Evolutionary conservation across 495 filamentous ascomycete species (phyloP), one percentile per base, ranked within the genome.

Genomic region (Massariosphaeria phaeospora): DNA sequence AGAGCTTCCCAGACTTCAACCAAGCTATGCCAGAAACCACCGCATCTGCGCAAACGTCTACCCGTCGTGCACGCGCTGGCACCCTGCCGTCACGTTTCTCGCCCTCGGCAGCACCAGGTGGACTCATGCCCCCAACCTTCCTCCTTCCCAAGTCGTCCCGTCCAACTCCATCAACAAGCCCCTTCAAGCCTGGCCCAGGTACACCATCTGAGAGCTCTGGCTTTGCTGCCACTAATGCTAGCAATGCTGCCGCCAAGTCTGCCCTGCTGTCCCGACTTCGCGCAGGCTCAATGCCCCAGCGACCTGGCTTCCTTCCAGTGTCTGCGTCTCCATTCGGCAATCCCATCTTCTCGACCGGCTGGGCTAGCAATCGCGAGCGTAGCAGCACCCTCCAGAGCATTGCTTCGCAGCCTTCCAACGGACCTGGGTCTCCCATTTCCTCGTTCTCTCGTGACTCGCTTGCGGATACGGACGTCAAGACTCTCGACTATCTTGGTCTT

Each of bases 81-180:
- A 98, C 93, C n/a, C 84, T 98, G 18, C 93, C 93, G 25, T 98
- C 93, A 30, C 83, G 90, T 52, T 95, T 98, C 68, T 82, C 85
- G 43, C 86, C 89, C 20, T 35, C 62, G 23, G 52, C 53, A 12
- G 55, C 52, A 29, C 47, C 61, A 23, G 40, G 33, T 20, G 17
- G 84, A 81, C 44, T 83, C 71, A 66, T 79, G 80, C 41, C 70
- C 77, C 57, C 75, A 84, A 40, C 86, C 50, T 72, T 82, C 0
- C 74, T 89, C 21, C 77, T 88, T 47, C 78, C 90, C 25, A 90
- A 91, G 64, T 87, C 87, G 15, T 89, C 88, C 20, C 84, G 90
- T 55, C 87, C 89, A 24, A 93, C 89, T 12, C 90, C 93, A 2
- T 91, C 93, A 4, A 88, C 86, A 27, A 97, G 86, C 60, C 94